Base-by-base conservation (phyloP, 192 early-diverging fungal species). In the Coemansia sp. region DNA sequence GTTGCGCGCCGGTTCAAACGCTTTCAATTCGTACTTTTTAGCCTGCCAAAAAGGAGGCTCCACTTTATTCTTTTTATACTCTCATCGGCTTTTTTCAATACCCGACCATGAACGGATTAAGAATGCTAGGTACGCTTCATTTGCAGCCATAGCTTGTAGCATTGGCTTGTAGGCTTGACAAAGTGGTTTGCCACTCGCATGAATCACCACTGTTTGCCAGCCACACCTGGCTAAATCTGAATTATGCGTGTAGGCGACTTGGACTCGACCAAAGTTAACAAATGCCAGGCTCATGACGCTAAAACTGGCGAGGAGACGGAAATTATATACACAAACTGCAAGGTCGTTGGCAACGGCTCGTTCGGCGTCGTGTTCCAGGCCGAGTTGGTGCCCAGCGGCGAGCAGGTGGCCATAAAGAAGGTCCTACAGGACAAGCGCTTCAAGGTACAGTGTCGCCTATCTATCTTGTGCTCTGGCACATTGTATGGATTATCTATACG, bases 311-410 rank as follows among this genome's bases (percentile, higher is more conserved):
- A 93, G 64, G 86, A 91, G 40, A 83, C 88, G 42, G 91, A 97
- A 63, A 87, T 99, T 19, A 83, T 87, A 11, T 99, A 96, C 72
- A 90, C 91, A 25, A 91, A 95, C 68, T 90, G 88, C 78, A 95
- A 94, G 74, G 89, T 97, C 25, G 88, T 98, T 47, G 97, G 97
- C 61, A 98, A 96, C 68, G 97, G 97, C 10, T 95, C 94, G 12
- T 99, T 99, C 81, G 97, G 97, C 42, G 95, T 99, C 9, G 97
- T 99, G 21, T 96, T 90, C 75, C 94, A 96, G 76, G 97, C 94
- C 15, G 92, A 92, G 78, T 72, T 98, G 22, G 78, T 92, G 26
- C 83, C 88, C 62, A 85, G 83, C 54, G 83, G 85, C 49, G 92
- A 98, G 71, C 84, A 87, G 28, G 89, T 87, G n/a, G 97, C 97